Percentiles rank a stretch among this genome's conserved stretches.
phyloP scores from a whole-genome alignment of 352 stramenopile genomes.

The Globisporangium polare region DNA sequence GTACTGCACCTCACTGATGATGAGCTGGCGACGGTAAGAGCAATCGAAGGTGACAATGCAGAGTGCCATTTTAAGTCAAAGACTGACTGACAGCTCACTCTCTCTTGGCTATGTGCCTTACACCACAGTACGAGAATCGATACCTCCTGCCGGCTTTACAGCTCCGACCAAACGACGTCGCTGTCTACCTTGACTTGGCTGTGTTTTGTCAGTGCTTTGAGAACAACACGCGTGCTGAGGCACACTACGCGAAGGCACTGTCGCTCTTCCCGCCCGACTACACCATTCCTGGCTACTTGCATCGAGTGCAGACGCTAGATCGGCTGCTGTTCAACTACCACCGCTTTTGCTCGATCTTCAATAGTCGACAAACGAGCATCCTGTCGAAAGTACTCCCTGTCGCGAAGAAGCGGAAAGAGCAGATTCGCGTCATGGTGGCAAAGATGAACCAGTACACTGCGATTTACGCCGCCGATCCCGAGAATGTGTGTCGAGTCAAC shows the following conservation, averaged over 20 bases:
- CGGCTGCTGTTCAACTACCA: slow-evolving; percentile 68
- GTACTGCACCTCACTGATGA: slow-evolving; percentile 23
- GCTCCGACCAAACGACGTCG: slow-evolving; percentile 42
- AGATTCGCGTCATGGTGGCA: slow-evolving; percentile 46
- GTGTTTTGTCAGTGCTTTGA: slow-evolving; percentile 49
- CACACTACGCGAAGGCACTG: slow-evolving; percentile 48
- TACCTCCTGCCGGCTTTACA: slow-evolving; percentile 56
- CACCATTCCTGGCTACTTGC: slow-evolving; percentile 46
- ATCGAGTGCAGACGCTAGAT: slow-evolving; percentile 55
- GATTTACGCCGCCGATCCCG: slow-evolving; percentile 33
- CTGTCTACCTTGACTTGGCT: slow-evolving; percentile 47
- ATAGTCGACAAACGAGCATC: slow-evolving; percentile 46
- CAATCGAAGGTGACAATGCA: neutral
- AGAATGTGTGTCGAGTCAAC: slow-evolving; percentile 33
- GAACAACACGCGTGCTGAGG: slow-evolving; percentile 41
- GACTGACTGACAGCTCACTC: neutral
- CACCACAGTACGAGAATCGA: slow-evolving; percentile 33
- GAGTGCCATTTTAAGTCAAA: neutral
- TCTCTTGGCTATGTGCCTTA: neutral
- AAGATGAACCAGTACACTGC: slow-evolving; percentile 54
- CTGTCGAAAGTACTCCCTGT: slow-evolving; percentile 41
- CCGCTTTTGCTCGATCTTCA: slow-evolving; percentile 67
- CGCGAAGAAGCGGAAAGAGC: slow-evolving; percentile 56
- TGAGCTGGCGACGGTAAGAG: slow-evolving; percentile 29
- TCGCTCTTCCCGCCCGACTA: slow-evolving; percentile 38